These are phyloP conservation scores for Pseudocercospora crystallina DNA, from an alignment of 2,329 filamentous ascomycete genomes.

Conservation along the genomic window DNA sequence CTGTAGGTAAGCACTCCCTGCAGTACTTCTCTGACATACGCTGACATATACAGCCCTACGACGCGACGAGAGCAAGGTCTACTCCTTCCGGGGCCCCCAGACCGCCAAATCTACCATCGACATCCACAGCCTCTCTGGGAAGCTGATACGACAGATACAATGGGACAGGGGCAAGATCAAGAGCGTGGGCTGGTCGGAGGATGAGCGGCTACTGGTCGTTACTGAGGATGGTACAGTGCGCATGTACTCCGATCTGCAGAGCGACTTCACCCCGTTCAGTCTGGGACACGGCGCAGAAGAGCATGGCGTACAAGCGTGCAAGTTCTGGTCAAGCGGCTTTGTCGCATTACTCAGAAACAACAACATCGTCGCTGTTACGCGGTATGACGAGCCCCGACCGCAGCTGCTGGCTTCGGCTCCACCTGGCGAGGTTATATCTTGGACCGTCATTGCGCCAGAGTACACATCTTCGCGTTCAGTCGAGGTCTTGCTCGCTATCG, in stretches of 20 bases:
- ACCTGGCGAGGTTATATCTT: constrained; percentile 77
- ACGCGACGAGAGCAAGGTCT: constrained; percentile 82
- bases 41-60: constrained; percentile 67
- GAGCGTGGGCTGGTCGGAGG: constrained; percentile 92
- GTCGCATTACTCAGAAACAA: constrained; percentile 91
- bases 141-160: constrained; percentile 62
- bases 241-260: constrained; percentile 87
- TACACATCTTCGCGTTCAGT: constrained; percentile 90
- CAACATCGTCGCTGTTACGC: constrained; percentile 78
- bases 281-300: constrained; percentile 86
- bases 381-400: constrained; percentile 87
- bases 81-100: constrained; percentile 71
- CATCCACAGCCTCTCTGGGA: constrained; percentile 90
- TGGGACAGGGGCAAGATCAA: constrained; percentile 90
- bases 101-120: constrained; percentile 82
- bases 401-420: constrained; percentile 76
- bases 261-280: constrained; percentile 92
- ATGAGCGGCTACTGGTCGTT: constrained; percentile 86
- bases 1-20: constrained; percentile 66
- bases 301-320: constrained; percentile 81
- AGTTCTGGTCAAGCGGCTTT: constrained; percentile 89
- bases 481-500: constrained; percentile 84
- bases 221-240: constrained; percentile 86
- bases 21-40: constrained; percentile 1
- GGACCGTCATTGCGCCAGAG: constrained; percentile 83